phyloP scores from a whole-genome alignment of 2,329 filamentous ascomycete species.

The Clonostachys rosea region DNA sequence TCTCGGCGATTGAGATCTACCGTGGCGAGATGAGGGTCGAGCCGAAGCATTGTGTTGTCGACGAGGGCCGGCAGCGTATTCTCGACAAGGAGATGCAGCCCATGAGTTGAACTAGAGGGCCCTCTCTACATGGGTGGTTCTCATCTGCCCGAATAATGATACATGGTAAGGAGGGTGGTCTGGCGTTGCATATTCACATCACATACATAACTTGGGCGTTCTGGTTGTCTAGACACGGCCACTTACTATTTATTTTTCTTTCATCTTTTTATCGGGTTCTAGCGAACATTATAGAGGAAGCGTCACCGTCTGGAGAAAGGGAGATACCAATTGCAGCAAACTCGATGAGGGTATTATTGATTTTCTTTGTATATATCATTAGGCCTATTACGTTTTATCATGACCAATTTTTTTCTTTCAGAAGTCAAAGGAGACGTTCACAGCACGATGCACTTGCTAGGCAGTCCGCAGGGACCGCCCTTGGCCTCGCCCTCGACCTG shows the following conservation, averaged over 20 bases:
- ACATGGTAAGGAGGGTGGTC: too few relatives aligned
- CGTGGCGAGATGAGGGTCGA: slow-evolving; percentile 42
- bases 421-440: slow-evolving; percentile 18
- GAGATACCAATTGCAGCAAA: background rate
- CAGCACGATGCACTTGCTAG: slow-evolving; percentile 67
- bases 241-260: too few relatives aligned
- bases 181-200: too few relatives aligned
- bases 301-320: too few relatives aligned
- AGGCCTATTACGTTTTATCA: slow-evolving; percentile 4
- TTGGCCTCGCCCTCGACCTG: slow-evolving; percentile 41
- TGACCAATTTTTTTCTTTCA: slow-evolving; percentile 11
- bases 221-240: too few relatives aligned
- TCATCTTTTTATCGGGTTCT: too few relatives aligned
- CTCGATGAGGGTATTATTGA: background rate
- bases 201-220: too few relatives aligned
- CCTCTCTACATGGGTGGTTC: too few relatives aligned
- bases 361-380: background rate
- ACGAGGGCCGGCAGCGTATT: slow-evolving; percentile 18
- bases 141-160: too few relatives aligned
- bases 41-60: slow-evolving; percentile 20
- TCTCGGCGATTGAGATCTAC: slow-evolving; percentile 55
- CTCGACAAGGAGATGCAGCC: background rate
- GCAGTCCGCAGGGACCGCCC: slow-evolving; percentile 73
- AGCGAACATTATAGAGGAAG: too few relatives aligned
- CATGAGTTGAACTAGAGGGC: too few relatives aligned